Conservation (phyloP, 1,284 basidiomycete genomes). For the Ganoderma multipileum region DNA sequence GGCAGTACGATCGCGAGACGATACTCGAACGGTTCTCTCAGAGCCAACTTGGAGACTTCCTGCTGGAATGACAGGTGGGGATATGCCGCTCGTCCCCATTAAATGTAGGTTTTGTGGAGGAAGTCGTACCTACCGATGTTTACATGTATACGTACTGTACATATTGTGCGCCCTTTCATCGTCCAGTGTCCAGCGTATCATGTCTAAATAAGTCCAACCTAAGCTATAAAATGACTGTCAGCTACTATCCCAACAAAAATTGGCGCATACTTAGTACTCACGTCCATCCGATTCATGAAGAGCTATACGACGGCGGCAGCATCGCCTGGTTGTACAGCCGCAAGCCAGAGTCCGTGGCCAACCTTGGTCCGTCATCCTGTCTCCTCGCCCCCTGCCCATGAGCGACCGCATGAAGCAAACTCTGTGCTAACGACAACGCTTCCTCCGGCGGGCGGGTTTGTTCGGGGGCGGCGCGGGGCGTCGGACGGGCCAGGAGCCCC, state of each 20-base stretch:
- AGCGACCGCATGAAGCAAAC: background rate
- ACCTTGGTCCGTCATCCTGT: background rate
- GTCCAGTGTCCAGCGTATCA: background rate
- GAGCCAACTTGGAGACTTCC: slow-evolving; percentile 1
- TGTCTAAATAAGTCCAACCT: background rate
- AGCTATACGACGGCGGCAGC: slow-evolving; percentile 7
- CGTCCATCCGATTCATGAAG: background rate
- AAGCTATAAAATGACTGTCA: background rate
- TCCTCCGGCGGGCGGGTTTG: background rate
- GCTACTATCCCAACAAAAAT: background rate
- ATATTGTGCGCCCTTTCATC: background rate
- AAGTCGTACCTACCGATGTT: background rate
- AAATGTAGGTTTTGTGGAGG: no score
- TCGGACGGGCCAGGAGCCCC: background rate
- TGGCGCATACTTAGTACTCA: background rate
- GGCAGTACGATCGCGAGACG: background rate
- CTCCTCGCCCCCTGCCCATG: background rate
- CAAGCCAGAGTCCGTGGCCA: slow-evolving; percentile 3
- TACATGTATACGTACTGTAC: background rate
- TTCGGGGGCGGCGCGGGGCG: background rate
- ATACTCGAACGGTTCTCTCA: background rate
- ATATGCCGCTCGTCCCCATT: background rate
- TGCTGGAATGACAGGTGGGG: background rate
- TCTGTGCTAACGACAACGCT: background rate
- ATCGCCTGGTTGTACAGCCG: background rate